Conservation (phyloP, 306 rosid species). For the Senna siamea region DNA sequence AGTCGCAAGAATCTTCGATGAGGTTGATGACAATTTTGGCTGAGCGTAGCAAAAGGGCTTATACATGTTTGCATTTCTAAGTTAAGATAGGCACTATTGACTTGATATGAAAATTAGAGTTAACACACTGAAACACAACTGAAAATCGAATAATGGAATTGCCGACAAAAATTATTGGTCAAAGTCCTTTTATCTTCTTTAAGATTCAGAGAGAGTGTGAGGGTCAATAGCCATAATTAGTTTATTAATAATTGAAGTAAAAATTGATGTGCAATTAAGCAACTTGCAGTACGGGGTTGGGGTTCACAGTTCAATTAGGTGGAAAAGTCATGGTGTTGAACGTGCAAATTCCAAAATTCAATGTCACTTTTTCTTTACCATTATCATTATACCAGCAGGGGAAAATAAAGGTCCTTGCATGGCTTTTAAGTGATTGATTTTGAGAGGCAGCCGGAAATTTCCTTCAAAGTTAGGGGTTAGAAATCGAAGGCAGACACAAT, state of each 20-base stretch:
- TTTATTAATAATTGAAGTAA: conserved; percentile 27
- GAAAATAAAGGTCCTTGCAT: conserved; percentile 24
- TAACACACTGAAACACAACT: conserved; percentile 35
- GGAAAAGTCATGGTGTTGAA: conserved; percentile 31
- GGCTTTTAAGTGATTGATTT: conserved; percentile 25
- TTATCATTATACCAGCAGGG: conserved; percentile 11
- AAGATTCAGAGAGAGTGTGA: background rate
- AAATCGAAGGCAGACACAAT: conserved; percentile 33
- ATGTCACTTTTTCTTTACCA: conserved; percentile 28
- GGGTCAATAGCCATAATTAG: conserved; percentile 21
- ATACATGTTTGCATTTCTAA: background rate
- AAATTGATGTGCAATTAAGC: conserved; percentile 7
- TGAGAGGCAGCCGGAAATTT: conserved; percentile 31
- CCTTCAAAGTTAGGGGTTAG: background rate
- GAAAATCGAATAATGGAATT: conserved; percentile 27
- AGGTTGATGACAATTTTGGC: conserved; percentile 1
- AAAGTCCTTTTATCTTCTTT: conserved; percentile 25
- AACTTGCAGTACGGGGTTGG: conserved; percentile 30
- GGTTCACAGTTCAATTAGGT: background rate
- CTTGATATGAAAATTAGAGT: background rate
- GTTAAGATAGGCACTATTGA: background rate
- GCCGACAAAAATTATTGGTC: conserved; percentile 15
- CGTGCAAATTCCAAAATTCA: conserved; percentile 30
- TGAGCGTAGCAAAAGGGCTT: too few relatives aligned
- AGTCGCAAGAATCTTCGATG: conserved; percentile 8